Evolutionary conservation across 129 eudicot genomes (phyloP), one percentile per base, ranked within the genome.

Genomic region (Smallanthus sonchifolius): DNA sequence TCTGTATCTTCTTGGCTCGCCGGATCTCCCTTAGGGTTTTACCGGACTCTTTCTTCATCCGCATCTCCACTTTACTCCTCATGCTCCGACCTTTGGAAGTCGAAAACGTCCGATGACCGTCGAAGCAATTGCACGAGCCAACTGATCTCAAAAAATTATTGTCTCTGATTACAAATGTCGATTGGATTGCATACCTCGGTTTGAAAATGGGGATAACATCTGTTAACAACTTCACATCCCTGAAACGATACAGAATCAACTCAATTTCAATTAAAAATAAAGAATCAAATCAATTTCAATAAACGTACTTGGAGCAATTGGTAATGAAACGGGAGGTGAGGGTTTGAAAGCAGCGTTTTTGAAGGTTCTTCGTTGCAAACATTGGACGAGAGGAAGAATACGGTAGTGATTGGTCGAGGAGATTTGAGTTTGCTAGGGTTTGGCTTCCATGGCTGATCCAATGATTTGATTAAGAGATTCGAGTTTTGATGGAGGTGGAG

Each of bases 11-110:
- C 72, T 91, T 83, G 3, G 97, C 92, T 55, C 91, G 80, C 40
- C 97, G 73, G 65, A 95, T 82, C 78, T 95, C 96, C 67, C 91
- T 90, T 35, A 85, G 79, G 65, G 95, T 90, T 83, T 88, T 95
- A 7, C 99, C 94, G 6, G 96, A 85, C 82, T 95, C 99, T 65
- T 83, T 88, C 76, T 82, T 89, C 96, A 94, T 94, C 77, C 99
- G 74, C 67, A 67, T 64, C 87, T 88, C 99, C 80, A 94, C 99
- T 80, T 82, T 94, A 74, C 98, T 94, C 77, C 98, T 94, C 97
- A 94, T 94, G 47, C 91, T 88, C 87, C 84, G 81, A 7, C 94
- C 86, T 76, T 67, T 85, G 1, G 90, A 72, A 14, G 94, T 84
- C 20, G 97, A 84, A 86, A 82, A 84, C 36, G 62, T 36, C 30